Base-by-base conservation (phyloP, 163 green algal species). In the Prototheca cutis region DNA sequence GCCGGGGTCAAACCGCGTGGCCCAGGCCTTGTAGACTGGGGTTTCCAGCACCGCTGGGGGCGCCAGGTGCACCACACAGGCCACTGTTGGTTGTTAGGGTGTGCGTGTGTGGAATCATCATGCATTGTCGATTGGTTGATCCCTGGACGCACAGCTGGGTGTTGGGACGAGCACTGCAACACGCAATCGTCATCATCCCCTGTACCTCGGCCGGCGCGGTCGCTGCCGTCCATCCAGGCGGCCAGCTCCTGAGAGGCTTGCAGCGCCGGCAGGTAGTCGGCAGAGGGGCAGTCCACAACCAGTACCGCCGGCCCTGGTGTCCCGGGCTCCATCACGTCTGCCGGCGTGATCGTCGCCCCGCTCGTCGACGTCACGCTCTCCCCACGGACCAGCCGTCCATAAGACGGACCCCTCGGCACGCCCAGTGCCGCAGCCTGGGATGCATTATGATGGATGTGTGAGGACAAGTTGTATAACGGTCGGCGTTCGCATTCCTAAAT, bases 251-350 rank as follows among this genome's bases (percentile, higher is more conserved):
- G 34, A 4, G 73, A 57, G 25, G 63, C 10, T 18, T 62, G 27
- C 24, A 95, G 67, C 2, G 68, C 61, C 0, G 52, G 42, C 18
- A 92, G 53, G 68, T 91, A 82, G 17, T 21, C 58, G 0, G 28
- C 2, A 29, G 67, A 80, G 40, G 88, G 88, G 60, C 81, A 89
- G 73, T 98, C 90, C 10, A 91, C 34, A 7, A 98, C 64, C 4
- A 96, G 25, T 15, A 90, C 67, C 5, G 77, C 51, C 1, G 90
- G 80, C 3, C 89, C 72, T 6, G 68, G 59, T 1, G 58, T 71
- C 24, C 59, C 25, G 2, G 80, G 58, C 33, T 81, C 72, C 76
- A 84, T 78, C 23, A 94, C 86, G 23, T 91, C 71, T 13, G 64
- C 24, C 1, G 82, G 84, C 0, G 65, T 48, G 21, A 93, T 72